phyloP scores from a whole-genome alignment of 2,329 filamentous ascomycete species.

The Neodidymelliopsis sp. region DNA sequence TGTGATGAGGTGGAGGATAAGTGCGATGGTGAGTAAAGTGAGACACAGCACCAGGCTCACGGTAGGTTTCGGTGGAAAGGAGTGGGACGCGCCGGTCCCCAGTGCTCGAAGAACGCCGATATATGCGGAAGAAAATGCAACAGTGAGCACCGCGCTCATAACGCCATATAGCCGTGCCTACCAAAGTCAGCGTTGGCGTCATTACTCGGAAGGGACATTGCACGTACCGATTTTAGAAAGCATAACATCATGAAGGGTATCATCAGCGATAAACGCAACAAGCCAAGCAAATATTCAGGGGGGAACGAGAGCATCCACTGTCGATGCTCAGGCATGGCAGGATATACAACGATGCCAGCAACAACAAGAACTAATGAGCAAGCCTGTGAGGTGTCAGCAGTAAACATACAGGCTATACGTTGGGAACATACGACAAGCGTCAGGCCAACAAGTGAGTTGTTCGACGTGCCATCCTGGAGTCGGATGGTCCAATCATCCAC shows the following conservation, averaged over 20 bases:
- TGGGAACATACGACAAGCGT: constrained; percentile 37
- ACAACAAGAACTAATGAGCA: constrained; percentile 40
- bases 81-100: constrained; percentile 41
- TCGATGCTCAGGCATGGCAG: constrained; percentile 44
- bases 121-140: constrained; percentile 46
- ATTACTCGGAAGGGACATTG: not conserved
- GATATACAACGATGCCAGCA: constrained; percentile 39
- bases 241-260: constrained; percentile 49
- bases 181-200: constrained; percentile 18
- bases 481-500: constrained; percentile 35
- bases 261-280: constrained; percentile 48
- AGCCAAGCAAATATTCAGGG: constrained; percentile 42
- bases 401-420: not conserved
- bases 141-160: constrained; percentile 44
- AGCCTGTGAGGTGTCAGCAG: constrained; percentile 35
- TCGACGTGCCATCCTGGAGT: constrained; percentile 38
- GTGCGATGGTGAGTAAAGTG: constrained; percentile 40
- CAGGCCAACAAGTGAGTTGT: constrained; percentile 37
- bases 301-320: constrained; percentile 44
- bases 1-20: constrained; percentile 40
- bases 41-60: constrained; percentile 39
- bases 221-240: constrained; percentile 45
- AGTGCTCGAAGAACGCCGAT: constrained; percentile 43
- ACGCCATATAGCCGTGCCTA: constrained; percentile 45
- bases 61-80: constrained; percentile 46